Base-by-base conservation (phyloP, 2,329 filamentous ascomycete genomes). In the Stachybotrys echinatus region DNA sequence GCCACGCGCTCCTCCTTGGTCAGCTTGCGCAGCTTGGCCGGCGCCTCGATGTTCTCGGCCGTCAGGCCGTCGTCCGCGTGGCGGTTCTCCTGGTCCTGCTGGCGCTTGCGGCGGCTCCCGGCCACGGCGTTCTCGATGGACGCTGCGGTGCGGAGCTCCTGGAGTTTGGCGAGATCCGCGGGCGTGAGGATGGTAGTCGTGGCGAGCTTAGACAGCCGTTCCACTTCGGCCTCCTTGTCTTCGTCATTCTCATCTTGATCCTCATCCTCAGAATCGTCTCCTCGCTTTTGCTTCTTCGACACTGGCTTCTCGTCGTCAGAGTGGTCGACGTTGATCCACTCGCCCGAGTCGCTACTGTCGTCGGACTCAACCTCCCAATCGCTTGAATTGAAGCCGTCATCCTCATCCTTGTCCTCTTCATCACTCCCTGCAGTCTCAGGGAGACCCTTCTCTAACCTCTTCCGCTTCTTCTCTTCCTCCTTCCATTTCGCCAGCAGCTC, bases 401-500 rank as follows among this genome's bases (percentile, higher is more conserved):
- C 81, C 22, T 83, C 79, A 49, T 87, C 79, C 19, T 80, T 78
- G 19, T 79, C 77, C 37, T 81, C 77, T 34, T 81, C 81, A 23
- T 81, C 84, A 27, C 76, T 81, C 37, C 76, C 81, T 42, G 76
- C 76, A 6, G 75, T 81, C 60, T 86, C 85, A 0, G 82, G 74
- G 3, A 89, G 72, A 19, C 85, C 88, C 60, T 80, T 81, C 58
- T 87, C 90, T 20, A 79, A 77, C 44, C 83, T 79, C 68, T 84
- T 92, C 65, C 84, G 81, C 66, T 84, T 82, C 63, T 82, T 84
- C 68, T 97, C 89, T 58, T 96, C 90, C 53, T 91, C 88, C 70
- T 97, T 97, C 87, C 89, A 97, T 67, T 90, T 83, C 65, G 90
- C 92, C 10, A 99, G 77, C 19, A 99, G 76, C 56, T 97, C 92